phyloP scores from a whole-genome alignment of 1,284 basidiomycete genomes.

The Heterobasidion annosum region DNA sequence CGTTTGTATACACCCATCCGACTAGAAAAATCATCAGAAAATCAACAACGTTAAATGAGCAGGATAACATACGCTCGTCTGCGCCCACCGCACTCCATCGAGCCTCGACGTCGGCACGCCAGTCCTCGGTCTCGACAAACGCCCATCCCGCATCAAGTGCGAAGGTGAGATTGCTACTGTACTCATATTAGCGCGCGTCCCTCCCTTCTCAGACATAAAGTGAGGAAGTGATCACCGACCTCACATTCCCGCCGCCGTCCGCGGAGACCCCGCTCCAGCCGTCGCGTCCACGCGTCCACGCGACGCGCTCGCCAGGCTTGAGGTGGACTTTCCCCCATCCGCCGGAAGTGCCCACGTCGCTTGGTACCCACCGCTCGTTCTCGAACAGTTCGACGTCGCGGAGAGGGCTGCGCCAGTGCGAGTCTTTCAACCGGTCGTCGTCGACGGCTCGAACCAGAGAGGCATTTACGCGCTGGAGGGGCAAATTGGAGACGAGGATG shows the following conservation, averaged over 20 bases:
- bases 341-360: constrained; percentile 15
- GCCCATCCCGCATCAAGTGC: constrained; percentile 59
- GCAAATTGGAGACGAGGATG: constrained; percentile 15
- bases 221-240: constrained; percentile 34
- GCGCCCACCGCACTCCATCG: constrained; percentile 41
- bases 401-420: constrained; percentile 52
- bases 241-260: constrained; percentile 42
- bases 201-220: background rate
- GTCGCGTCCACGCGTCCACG: constrained; percentile 66
- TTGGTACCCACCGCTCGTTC: constrained; percentile 53
- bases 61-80: constrained; percentile 31
- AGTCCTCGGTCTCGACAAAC: constrained; percentile 67
- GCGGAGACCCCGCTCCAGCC: constrained; percentile 54
- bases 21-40: constrained; percentile 24
- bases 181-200: constrained; percentile 11
- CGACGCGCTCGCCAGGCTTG: constrained; percentile 41
- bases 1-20: constrained; percentile 75
- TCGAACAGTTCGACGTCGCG: constrained; percentile 67
- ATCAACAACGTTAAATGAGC: background rate
- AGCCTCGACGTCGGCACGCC: constrained; percentile 56
- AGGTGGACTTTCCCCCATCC: constrained; percentile 54
- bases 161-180: constrained; percentile 70
- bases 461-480: constrained; percentile 15
- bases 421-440: constrained; percentile 54
- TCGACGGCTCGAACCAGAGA: constrained; percentile 40